A percentile compares a stretch with the other conserved stretches of the same genome.
Conservation (phyloP, 805 yeast genomes). For the Schwanniomyces yamadae region DNA sequence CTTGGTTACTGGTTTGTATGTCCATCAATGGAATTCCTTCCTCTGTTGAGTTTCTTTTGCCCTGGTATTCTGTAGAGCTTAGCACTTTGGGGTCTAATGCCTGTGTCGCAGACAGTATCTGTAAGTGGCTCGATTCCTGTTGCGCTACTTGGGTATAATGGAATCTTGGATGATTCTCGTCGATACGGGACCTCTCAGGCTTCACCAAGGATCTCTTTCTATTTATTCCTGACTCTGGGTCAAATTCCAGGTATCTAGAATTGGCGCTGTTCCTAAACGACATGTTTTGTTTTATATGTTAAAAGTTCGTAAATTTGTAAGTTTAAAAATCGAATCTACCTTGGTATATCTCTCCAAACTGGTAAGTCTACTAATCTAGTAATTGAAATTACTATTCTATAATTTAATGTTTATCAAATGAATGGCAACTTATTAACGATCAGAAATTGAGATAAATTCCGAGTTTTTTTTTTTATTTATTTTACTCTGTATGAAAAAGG, state of each 20-base stretch:
- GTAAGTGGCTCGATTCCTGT: slow-evolving; percentile 59
- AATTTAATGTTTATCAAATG: too few species aligned
- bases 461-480: too few species aligned
- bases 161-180: slow-evolving; percentile 70
- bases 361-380: too few species aligned
- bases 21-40: slow-evolving; percentile 47
- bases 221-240: slow-evolving; percentile 40
- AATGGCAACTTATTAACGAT: too few species aligned
- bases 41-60: slow-evolving; percentile 13
- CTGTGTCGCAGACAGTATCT: slow-evolving; percentile 66
- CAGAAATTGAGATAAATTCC: too few species aligned
- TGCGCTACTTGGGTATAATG: slow-evolving; percentile 75
- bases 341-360: too few species aligned
- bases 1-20: slow-evolving; percentile 17
- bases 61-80: slow-evolving; percentile 5
- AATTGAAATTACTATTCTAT: too few species aligned
- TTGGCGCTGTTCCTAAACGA: slow-evolving; percentile 30
- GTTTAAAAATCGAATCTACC: too few species aligned
- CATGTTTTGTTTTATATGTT: too few species aligned
- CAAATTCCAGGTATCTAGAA: slow-evolving; percentile 37
- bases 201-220: slow-evolving; percentile 73
- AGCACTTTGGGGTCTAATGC: slow-evolving; percentile 58
- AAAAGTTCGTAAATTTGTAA: too few species aligned
- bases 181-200: slow-evolving; percentile 74
- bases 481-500: too few species aligned